phyloP scores from a whole-genome alignment of 2,329 filamentous ascomycete genomes.

The Xylaria polymorpha region DNA sequence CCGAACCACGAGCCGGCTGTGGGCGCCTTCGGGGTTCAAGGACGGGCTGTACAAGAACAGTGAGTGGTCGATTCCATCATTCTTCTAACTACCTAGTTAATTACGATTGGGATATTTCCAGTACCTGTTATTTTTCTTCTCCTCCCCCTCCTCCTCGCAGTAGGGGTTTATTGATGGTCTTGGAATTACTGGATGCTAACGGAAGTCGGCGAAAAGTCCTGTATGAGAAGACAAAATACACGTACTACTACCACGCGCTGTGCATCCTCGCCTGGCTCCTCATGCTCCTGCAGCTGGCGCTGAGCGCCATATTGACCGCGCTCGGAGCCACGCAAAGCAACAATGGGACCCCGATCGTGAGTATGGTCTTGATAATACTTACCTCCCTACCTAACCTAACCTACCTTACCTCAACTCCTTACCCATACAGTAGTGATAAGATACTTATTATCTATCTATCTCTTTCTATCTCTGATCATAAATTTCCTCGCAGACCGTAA shows the following conservation, averaged over 20 bases:
- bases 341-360: conserved; percentile 55
- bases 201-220: background rate
- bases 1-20: conserved; percentile 57
- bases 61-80: conserved; percentile 7
- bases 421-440: too few relatives aligned
- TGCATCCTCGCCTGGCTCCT: conserved; percentile 58
- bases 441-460: too few relatives aligned
- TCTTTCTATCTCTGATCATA: too few relatives aligned
- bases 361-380: conserved; percentile 10
- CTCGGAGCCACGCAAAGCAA: conserved; percentile 57
- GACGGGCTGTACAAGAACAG: conserved; percentile 62
- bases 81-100: too few relatives aligned
- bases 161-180: background rate
- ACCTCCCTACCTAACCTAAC: background rate
- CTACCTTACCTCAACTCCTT: too few relatives aligned
- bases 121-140: background rate
- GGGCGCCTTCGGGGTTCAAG: conserved; percentile 61
- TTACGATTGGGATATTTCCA: background rate
- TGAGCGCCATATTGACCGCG: conserved; percentile 62
- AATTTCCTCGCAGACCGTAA: conserved; percentile 56
- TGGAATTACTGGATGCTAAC: background rate
- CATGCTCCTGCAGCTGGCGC: conserved; percentile 61
- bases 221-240: conserved; percentile 55
- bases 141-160: too few relatives aligned
- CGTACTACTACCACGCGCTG: conserved; percentile 58